Base-by-base conservation (phyloP, 371 early-diverging fungal genomes). In the Rhizopus sp. region DNA sequence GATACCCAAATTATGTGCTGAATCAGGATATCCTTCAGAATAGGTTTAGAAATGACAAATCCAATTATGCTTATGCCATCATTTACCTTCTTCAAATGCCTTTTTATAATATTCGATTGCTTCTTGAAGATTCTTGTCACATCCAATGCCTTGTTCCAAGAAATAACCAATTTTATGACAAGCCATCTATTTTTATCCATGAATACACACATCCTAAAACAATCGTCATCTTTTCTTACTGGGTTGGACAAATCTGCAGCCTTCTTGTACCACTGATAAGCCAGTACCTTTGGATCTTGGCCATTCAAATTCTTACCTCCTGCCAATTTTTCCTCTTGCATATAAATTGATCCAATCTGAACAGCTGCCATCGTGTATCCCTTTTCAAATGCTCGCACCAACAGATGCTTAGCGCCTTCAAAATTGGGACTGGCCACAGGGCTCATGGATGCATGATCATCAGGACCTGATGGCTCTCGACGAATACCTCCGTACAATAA, bases 301-400 rank as follows among this genome's bases (percentile, higher is more conserved):
- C 80, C 80, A 15, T 72, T 55, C 64, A 83, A 67, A 49, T 84
- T 81, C 41, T 68, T 70, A 6, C 85, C 85, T 15, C 54, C 59
- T 15, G 83, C 83, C 47, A 78, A 66, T 57, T 78, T 78, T 41
- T 70, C 71, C 60, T 84, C 85, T 59, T 82, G 83, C 45, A 73
- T 62, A 55, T 82, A 84, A 40, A 82, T 67, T 4, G 82, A 81
- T 0, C 83, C 83, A 38, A 82, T 66, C 60, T 84, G 85, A 13
- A 82, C 85, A 32, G 81, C 83, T 31, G 83, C 83, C 85, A 84
- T 82, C 8, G 82, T 68, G 63, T 78, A 82, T 0, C 72, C 72
- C 55, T 75, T 66, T 10, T 77, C 72, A 38, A 84, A 72, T n/a
- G 82, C 82, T 57, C 73, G 71, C 46, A 81, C 82, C 31, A 82